Conservation (phyloP, 306 rosid species). For the Rosa chinensis region DNA sequence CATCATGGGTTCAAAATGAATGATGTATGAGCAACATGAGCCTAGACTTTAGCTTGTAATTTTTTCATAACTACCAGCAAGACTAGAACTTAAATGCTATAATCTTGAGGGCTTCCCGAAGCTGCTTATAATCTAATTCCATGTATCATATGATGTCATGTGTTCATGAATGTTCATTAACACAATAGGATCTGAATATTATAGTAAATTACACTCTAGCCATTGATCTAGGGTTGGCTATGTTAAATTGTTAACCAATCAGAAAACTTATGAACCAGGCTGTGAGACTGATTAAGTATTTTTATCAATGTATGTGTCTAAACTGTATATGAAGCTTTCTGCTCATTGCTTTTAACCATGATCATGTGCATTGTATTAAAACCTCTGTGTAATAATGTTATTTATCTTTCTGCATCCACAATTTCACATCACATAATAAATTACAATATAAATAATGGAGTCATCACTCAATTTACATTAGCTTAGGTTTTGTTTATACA, state of each 20-base stretch:
- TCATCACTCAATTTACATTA: not conserved
- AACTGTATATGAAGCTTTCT: constrained; percentile 1
- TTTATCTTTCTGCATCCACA: not conserved
- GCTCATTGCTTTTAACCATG: not conserved
- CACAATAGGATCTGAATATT: not conserved
- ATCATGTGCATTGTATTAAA: not conserved
- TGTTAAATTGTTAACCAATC: not conserved
- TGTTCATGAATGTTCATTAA: constrained; percentile 21
- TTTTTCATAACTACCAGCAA: constrained; percentile 2
- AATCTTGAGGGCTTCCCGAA: constrained; percentile 15
- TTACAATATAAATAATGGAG: not conserved
- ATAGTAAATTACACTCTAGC: not conserved
- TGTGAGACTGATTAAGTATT: not conserved
- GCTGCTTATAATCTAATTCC: constrained; percentile 12
- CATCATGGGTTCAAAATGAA: constrained; percentile 83
- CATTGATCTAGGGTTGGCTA: not conserved
- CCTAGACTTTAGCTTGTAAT: constrained; percentile 10
- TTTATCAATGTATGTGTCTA: not conserved
- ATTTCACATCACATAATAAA: not conserved
- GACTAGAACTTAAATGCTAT: constrained; percentile 7
- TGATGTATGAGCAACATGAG: constrained; percentile 53
- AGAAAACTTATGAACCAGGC: not conserved
- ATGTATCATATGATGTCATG: not conserved
- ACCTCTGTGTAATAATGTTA: not conserved
- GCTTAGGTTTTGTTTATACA: not conserved